These are phyloP conservation scores for Nelumbo lutea DNA, from an alignment of 164 flowering plant genomes.

Conservation along the genomic window DNA sequence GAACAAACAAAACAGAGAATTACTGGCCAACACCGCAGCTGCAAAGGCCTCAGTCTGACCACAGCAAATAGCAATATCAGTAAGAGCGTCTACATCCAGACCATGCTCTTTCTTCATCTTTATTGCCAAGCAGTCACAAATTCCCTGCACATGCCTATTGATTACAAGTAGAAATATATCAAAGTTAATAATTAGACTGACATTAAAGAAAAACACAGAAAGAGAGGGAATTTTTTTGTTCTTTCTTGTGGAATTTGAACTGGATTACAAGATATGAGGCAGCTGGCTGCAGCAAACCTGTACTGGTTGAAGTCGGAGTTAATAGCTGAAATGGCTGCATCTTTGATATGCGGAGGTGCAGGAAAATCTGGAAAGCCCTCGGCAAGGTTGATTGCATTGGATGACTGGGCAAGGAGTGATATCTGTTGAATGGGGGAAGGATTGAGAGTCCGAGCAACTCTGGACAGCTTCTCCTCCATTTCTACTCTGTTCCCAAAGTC, in stretches of 20 bases:
- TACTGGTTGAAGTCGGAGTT: conserved; percentile 77
- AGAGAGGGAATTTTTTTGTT: neutral
- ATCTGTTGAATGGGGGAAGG: conserved; percentile 76
- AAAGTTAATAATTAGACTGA: neutral
- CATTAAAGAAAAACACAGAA: neutral
- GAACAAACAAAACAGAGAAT: neutral
- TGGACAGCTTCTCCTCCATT: conserved; percentile 45
- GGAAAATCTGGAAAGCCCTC: conserved; percentile 91
- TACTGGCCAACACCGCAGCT: conserved; percentile 70
- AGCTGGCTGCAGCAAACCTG: conserved; percentile 35
- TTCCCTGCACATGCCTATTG: conserved; percentile 72
- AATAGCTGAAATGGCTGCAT: conserved; percentile 75
- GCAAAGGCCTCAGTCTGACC: conserved; percentile 91
- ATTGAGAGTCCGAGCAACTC: conserved; percentile 41
- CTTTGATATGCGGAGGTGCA: conserved; percentile 52
- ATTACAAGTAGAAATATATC: neutral
- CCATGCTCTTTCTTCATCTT: conserved; percentile 46
- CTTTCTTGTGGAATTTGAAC: neutral
- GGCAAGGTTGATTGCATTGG: conserved; percentile 78
- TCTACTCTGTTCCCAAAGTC: neutral
- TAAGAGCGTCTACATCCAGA: conserved; percentile 52
- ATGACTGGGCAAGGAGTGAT: conserved; percentile 64
- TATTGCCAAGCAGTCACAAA: conserved; percentile 53
- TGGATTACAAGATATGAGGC: neutral
- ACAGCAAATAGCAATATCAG: conserved; percentile 70